phyloP scores from a whole-genome alignment of 805 yeast species.

The Metschnikowia anglica region DNA sequence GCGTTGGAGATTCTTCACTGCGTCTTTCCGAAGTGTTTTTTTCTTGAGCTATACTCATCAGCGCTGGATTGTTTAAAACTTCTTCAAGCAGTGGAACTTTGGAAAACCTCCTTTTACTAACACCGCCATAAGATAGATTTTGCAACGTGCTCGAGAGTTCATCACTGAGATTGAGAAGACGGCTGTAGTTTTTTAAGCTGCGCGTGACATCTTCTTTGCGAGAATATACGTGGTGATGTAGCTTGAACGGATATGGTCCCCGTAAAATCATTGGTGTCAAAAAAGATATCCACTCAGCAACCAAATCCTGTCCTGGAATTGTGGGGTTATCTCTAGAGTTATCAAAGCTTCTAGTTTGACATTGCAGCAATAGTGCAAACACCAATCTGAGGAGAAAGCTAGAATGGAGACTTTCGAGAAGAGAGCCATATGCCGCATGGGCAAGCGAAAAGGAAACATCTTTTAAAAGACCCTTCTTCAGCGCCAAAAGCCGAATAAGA shows the following conservation, averaged over 20 bases:
- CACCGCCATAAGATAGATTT: not conserved
- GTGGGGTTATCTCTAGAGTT: not conserved
- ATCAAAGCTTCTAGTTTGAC: not conserved
- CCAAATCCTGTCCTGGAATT: not conserved
- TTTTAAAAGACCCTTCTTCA: slow-evolving; percentile 5
- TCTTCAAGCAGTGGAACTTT: slow-evolving; percentile 15
- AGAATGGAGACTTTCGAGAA: slow-evolving; percentile 4
- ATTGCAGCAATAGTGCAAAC: slow-evolving; percentile 3
- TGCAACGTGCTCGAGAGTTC: not conserved
- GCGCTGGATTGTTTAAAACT: not conserved
- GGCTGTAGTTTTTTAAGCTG: slow-evolving; percentile 3
- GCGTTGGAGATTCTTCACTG: not conserved
- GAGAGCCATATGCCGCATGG: slow-evolving; percentile 1
- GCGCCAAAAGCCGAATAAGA: slow-evolving; percentile 4
- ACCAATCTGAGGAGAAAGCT: slow-evolving; percentile 1
- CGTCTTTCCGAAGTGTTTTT: too few relatives aligned
- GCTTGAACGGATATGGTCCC: slow-evolving; percentile 8
- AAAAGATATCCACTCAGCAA: not conserved
- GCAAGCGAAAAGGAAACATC: not conserved
- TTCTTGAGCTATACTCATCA: not conserved
- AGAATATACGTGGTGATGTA: slow-evolving; percentile 4
- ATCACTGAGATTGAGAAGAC: not conserved
- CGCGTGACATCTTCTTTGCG: slow-evolving; percentile 1
- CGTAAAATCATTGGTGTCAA: not conserved
- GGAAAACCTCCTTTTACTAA: not conserved